Conservation (phyloP, 2,329 filamentous ascomycete genomes). For the Botryotinia calthae region DNA sequence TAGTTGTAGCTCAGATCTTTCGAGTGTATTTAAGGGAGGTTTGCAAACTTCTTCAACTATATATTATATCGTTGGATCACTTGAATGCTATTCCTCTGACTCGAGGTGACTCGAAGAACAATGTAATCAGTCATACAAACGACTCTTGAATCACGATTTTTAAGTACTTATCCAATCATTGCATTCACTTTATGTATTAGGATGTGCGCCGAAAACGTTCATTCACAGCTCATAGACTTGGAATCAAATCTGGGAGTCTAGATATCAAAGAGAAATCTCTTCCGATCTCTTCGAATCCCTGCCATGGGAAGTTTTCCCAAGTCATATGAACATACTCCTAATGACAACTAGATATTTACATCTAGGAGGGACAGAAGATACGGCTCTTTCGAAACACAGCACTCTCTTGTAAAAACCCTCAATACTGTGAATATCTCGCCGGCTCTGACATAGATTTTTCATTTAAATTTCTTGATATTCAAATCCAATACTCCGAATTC, state of each 20-base stretch:
- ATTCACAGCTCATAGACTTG: background rate
- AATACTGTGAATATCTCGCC: background rate
- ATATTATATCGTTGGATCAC: background rate
- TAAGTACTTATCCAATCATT: background rate
- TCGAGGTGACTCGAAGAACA: background rate
- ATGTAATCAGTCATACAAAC: background rate
- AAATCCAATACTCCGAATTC: background rate
- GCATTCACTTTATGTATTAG: background rate
- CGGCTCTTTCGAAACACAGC: background rate
- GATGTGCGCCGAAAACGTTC: background rate
- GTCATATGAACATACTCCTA: background rate
- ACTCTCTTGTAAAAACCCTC: background rate
- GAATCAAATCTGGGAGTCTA: background rate
- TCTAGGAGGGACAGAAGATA: background rate
- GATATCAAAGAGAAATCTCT: background rate
- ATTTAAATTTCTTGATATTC: background rate
- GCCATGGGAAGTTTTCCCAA: background rate
- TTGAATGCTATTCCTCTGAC: background rate
- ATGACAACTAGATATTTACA: rapidly evolving
- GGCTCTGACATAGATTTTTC: background rate
- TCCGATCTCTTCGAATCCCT: background rate
- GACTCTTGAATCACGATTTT: background rate
- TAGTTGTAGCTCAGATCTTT: background rate
- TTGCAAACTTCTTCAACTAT: background rate
- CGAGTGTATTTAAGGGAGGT: background rate